Percentiles rank a stretch among this genome's conserved stretches.
Conservation (phyloP, 2,329 filamentous ascomycete genomes). For the Fonsecaea multimorphosa region DNA sequence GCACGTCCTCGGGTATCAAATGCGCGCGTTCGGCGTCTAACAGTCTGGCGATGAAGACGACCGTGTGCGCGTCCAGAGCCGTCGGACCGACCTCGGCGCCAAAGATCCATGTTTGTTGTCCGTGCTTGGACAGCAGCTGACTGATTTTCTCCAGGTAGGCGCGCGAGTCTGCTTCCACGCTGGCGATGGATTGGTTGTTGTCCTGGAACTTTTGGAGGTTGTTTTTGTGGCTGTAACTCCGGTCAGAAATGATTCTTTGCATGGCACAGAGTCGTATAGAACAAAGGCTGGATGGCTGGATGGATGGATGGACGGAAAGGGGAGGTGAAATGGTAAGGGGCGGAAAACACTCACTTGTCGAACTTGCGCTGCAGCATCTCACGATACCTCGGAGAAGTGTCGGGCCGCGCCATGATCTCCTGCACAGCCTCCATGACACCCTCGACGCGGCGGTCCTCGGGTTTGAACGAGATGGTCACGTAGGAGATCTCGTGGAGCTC, state of each 20-base stretch:
- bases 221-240: slow-evolving; percentile 4
- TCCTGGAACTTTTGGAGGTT: background rate
- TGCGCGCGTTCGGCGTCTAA: slow-evolving; percentile 13
- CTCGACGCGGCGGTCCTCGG: slow-evolving; percentile 21
- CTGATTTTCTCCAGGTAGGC: slow-evolving; percentile 17
- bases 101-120: slow-evolving; percentile 18
- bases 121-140: background rate
- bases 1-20: slow-evolving; percentile 17
- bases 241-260: no score
- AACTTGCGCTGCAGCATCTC: slow-evolving; percentile 14
- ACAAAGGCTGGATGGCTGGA: no score
- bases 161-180: slow-evolving; percentile 11
- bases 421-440: slow-evolving; percentile 19
- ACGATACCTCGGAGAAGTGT: slow-evolving; percentile 11
- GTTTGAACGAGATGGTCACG: slow-evolving; percentile 25
- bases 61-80: slow-evolving; percentile 25
- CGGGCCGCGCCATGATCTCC: slow-evolving; percentile 2
- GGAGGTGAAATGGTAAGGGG: no score
- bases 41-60: slow-evolving; percentile 25
- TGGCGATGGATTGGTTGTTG: slow-evolving; percentile 6
- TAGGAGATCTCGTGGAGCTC: slow-evolving; percentile 24
- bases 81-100: slow-evolving; percentile 21
- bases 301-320: background rate
- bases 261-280: no score
- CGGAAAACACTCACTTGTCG: slow-evolving; percentile 8